phyloP scores from a whole-genome alignment of 2,329 filamentous ascomycete genomes.

The Macrophomina tecta region DNA sequence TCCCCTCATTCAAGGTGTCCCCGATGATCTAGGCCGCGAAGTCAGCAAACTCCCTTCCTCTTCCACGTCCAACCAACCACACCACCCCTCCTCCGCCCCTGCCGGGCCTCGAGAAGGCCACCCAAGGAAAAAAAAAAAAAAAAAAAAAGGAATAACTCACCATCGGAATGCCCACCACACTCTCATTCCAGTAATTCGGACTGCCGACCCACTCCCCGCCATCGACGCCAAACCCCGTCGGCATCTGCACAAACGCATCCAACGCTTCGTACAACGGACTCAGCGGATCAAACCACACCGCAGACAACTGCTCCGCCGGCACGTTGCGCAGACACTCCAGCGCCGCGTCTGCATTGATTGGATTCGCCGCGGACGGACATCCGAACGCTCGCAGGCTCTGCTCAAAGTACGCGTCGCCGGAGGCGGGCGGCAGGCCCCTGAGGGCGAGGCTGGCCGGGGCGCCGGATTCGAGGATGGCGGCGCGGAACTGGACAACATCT shows the following conservation, averaged over 20 bases:
- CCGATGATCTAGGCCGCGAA: background rate
- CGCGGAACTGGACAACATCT: slow-evolving; percentile 37
- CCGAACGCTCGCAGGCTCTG: slow-evolving; percentile 39
- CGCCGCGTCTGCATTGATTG: background rate
- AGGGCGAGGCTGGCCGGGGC: slow-evolving; percentile 40
- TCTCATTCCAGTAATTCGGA: slow-evolving; percentile 10
- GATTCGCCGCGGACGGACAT: background rate
- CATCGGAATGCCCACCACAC: slow-evolving; percentile 9
- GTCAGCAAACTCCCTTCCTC: background rate
- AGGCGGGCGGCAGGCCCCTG: slow-evolving; percentile 39
- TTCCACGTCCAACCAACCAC: background rate
- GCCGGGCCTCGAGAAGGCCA: too few relatives aligned
- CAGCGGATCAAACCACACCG: slow-evolving; percentile 3
- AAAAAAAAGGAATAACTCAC: background rate
- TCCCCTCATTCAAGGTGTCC: slow-evolving; percentile 12
- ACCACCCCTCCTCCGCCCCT: too few relatives aligned
- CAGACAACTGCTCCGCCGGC: slow-evolving; percentile 34
- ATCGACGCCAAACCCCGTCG: slow-evolving; percentile 12
- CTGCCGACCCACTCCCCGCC: background rate
- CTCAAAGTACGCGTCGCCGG: slow-evolving; percentile 26
- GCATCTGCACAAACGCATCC: slow-evolving; percentile 15
- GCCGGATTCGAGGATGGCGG: slow-evolving; percentile 48
- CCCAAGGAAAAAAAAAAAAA: too few relatives aligned
- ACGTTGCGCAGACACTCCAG: slow-evolving; percentile 9
- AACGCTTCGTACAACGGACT: background rate